Percentiles rank a stretch among this genome's conserved stretches.
phyloP scores from a whole-genome alignment of 2,329 filamentous ascomycete genomes.

The Dothistroma septosporum region DNA sequence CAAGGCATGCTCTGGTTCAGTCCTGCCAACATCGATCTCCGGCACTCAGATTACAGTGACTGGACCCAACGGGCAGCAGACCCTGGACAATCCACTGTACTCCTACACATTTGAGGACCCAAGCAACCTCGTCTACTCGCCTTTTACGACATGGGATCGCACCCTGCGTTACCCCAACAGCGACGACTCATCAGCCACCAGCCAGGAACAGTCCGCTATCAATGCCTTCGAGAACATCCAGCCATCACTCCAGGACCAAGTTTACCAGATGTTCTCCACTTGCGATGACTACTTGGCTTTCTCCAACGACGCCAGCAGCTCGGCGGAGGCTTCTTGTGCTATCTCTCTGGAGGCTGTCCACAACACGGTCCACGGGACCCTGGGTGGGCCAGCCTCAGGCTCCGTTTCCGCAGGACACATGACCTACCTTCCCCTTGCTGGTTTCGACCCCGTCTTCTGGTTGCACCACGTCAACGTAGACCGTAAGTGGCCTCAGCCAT shows the following conservation, averaged over 20 bases:
- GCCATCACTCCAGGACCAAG: constrained; percentile 29
- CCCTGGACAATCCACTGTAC: constrained; percentile 31
- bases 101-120: constrained; percentile 22
- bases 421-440: constrained; percentile 63
- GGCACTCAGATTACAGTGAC: constrained; percentile 26
- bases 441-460: constrained; percentile 79
- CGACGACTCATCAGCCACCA: constrained; percentile 23
- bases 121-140: constrained; percentile 27
- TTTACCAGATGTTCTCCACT: constrained; percentile 32
- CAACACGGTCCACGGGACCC: constrained; percentile 34
- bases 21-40: constrained; percentile 26
- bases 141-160: constrained; percentile 28
- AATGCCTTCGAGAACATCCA: constrained; percentile 30
- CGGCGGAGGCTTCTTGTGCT: constrained; percentile 23
- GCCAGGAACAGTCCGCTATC: constrained; percentile 17
- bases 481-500: constrained; percentile 38
- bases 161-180: constrained; percentile 32
- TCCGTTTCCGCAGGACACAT: constrained; percentile 54
- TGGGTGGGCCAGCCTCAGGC: constrained; percentile 25
- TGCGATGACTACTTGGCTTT: constrained; percentile 33
- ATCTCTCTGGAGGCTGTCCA: constrained; percentile 36
- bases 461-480: constrained; percentile 73
- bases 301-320: constrained; percentile 28
- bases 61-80: constrained; percentile 26
- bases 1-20: constrained; percentile 16